phyloP scores from a whole-genome alignment of 2,329 filamentous ascomycete genomes.

The Fusarium sp. region DNA sequence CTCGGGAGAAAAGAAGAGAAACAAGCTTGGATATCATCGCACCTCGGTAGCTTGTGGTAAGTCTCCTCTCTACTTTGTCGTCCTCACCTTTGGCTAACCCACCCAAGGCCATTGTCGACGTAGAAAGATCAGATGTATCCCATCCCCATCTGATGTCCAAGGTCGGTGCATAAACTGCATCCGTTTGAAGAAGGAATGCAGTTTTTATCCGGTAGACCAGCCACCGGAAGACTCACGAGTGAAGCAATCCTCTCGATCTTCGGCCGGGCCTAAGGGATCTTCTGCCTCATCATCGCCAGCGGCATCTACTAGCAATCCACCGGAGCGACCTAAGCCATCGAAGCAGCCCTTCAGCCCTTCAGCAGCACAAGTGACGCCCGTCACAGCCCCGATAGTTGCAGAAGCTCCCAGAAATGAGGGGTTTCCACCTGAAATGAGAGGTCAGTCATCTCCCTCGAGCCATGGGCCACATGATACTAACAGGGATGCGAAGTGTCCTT shows the following conservation, averaged over 20 bases:
- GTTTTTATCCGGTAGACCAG: slow-evolving; percentile 90
- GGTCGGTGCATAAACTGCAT: slow-evolving; percentile 93
- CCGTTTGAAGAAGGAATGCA: slow-evolving; percentile 92
- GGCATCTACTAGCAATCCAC: slow-evolving; percentile 55
- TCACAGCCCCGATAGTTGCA: slow-evolving; percentile 57
- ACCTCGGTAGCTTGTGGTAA: slow-evolving; percentile 96
- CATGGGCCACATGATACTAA: slow-evolving; percentile 13
- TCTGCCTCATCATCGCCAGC: slow-evolving; percentile 64
- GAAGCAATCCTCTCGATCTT: slow-evolving; percentile 54
- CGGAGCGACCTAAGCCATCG: slow-evolving; percentile 51
- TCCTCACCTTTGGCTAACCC: slow-evolving; percentile 6
- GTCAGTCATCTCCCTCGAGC: slow-evolving; percentile 53
- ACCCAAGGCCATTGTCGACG: slow-evolving; percentile 84
- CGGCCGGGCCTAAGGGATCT: slow-evolving; percentile 53
- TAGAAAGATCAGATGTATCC: slow-evolving; percentile 92
- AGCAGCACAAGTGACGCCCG: slow-evolving; percentile 56
- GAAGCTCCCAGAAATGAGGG: slow-evolving; percentile 53
- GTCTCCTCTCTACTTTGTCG: slow-evolving; percentile 52
- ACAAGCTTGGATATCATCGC: slow-evolving; percentile 95
- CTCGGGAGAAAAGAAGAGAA: slow-evolving; percentile 72
- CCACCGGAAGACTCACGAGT: slow-evolving; percentile 62
- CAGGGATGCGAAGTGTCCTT: slow-evolving; percentile 14
- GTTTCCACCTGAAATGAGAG: slow-evolving; percentile 54
- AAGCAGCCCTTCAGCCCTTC: slow-evolving; percentile 57
- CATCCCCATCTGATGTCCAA: slow-evolving; percentile 77